Percentiles rank a stretch among this genome's conserved stretches.
phyloP scores from a whole-genome alignment of 805 yeast species.

The Huiozyma naganishii region DNA sequence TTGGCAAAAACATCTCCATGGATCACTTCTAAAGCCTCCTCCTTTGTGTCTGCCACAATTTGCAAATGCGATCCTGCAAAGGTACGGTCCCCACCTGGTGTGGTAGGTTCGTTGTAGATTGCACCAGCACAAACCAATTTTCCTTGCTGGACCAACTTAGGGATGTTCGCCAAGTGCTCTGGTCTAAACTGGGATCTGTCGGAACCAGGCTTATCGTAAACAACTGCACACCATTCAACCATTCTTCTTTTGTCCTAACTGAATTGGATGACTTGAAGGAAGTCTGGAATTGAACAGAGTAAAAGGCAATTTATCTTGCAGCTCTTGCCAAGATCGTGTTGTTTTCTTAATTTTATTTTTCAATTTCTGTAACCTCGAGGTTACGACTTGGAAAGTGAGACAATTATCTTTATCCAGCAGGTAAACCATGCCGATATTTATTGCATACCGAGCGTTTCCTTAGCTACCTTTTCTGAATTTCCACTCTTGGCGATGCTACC shows the following conservation, averaged over 20 bases:
- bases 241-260: slow-evolving; percentile 14
- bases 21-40: slow-evolving; percentile 54
- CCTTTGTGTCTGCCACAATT: slow-evolving; percentile 51
- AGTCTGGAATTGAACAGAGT: too few species aligned
- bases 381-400: too few species aligned
- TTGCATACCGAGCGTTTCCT: too few species aligned
- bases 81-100: slow-evolving; percentile 32
- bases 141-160: slow-evolving; percentile 33
- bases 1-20: slow-evolving; percentile 51
- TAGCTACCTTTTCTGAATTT: too few species aligned
- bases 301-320: too few species aligned
- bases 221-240: slow-evolving; percentile 59
- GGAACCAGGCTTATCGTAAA: slow-evolving; percentile 57
- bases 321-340: too few species aligned
- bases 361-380: too few species aligned
- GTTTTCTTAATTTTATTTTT: neutral
- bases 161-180: slow-evolving; percentile 41
- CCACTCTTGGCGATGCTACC: too few species aligned
- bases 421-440: too few species aligned
- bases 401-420: too few species aligned
- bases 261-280: neutral
- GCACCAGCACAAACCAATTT: slow-evolving; percentile 42
- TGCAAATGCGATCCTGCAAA: slow-evolving; percentile 64
- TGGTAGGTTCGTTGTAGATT: slow-evolving; percentile 35
- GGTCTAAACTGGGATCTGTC: slow-evolving; percentile 45